These are phyloP conservation scores for Chrysochromulina parva DNA, from an alignment of 78 protist species.

Conservation along the genomic window DNA sequence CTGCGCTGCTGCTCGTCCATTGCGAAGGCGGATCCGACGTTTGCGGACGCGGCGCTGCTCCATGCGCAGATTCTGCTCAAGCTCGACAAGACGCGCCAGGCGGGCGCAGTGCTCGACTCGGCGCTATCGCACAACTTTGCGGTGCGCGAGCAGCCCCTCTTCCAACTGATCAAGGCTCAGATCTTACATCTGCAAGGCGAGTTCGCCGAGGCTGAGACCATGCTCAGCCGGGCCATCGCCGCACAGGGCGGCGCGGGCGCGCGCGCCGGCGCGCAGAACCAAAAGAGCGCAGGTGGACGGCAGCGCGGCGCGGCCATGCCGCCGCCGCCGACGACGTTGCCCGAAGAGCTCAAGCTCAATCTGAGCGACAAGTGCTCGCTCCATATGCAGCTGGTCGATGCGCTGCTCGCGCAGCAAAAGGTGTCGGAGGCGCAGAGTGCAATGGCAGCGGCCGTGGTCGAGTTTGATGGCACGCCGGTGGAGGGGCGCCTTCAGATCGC, in stretches of 20 bases:
- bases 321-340: too few relatives aligned
- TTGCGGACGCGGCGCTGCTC: conserved; percentile 52
- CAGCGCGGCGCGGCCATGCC: too few relatives aligned
- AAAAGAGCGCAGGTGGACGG: too few relatives aligned
- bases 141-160: conserved; percentile 54
- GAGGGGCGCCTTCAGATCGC: conserved; percentile 52
- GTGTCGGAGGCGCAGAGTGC: too few relatives aligned
- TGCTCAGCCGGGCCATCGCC: background rate
- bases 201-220: conserved; percentile 20
- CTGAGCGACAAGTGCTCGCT: too few relatives aligned
- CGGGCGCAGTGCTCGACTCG: conserved; percentile 45
- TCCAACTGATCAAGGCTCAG: conserved; percentile 51
- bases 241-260: too few relatives aligned
- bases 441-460: background rate
- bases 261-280: too few relatives aligned
- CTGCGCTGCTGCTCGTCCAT: background rate
- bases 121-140: conserved; percentile 58
- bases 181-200: conserved; percentile 17
- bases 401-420: too few relatives aligned
- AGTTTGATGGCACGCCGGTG: conserved; percentile 34
- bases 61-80: conserved; percentile 50
- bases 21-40: conserved; percentile 18
- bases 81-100: background rate
- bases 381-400: too few relatives aligned
- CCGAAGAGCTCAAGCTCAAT: too few relatives aligned